Conservation (phyloP, 192 early-diverging fungal species). For the Coemansia sp. region DNA sequence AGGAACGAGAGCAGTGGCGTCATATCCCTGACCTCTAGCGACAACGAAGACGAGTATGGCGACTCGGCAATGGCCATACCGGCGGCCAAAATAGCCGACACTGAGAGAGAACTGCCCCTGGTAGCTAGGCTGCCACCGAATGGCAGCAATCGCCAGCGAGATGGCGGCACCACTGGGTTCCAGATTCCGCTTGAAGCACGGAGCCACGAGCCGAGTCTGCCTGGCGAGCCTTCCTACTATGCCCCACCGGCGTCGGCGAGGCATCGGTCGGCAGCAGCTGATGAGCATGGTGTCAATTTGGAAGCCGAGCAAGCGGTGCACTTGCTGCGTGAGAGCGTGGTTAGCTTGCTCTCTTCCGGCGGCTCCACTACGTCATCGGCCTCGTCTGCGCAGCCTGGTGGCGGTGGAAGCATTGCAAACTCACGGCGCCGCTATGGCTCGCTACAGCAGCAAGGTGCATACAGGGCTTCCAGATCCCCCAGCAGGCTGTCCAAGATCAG, state of each 20-base stretch:
- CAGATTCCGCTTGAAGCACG: constrained; percentile 13
- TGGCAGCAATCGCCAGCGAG: background rate
- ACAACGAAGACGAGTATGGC: constrained; percentile 34
- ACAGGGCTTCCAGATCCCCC: constrained; percentile 29
- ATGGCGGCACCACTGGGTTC: constrained; percentile 7
- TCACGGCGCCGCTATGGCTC: constrained; percentile 16
- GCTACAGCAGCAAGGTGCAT: background rate
- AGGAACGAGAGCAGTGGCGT: constrained; percentile 48
- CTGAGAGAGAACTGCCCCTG: background rate
- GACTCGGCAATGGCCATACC: constrained; percentile 10
- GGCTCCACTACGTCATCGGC: constrained; percentile 25
- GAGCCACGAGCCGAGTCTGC: background rate
- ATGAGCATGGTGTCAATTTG: background rate
- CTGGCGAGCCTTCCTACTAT: constrained; percentile 8
- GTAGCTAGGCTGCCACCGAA: background rate
- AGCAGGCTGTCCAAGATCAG: constrained; percentile 47
- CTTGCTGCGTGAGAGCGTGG: constrained; percentile 49
- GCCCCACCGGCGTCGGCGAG: background rate
- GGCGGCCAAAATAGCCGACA: background rate
- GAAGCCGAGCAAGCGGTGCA: constrained; percentile 34
- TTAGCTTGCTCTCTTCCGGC: constrained; percentile 35
- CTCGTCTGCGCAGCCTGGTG: constrained; percentile 24
- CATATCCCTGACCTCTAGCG: constrained; percentile 50
- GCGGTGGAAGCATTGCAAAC: background rate
- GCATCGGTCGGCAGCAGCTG: constrained; percentile 1